Conservation (phyloP, 2,329 filamentous ascomycete species). For the Aspergillus brunneoviolaceus region DNA sequence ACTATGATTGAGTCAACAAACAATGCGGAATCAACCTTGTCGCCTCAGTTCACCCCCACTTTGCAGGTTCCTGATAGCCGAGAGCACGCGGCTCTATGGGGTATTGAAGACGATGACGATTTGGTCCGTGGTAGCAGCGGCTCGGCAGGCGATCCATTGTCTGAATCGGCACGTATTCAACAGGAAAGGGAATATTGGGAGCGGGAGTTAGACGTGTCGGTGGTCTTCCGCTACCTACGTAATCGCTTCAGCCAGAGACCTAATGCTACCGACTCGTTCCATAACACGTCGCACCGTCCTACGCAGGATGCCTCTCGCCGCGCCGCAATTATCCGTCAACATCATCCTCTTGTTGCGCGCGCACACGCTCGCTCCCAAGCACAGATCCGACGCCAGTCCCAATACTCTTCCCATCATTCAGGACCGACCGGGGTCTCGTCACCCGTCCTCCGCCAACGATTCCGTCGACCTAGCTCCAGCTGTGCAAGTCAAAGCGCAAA, state of each 20-base stretch:
- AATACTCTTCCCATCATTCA: constrained; percentile 32
- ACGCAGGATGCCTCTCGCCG: constrained; percentile 69
- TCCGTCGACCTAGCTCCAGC: constrained; percentile 58
- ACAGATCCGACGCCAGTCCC: constrained; percentile 54
- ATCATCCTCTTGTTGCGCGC: constrained; percentile 79
- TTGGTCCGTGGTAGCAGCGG: constrained; percentile 11
- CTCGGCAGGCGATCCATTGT: constrained; percentile 25
- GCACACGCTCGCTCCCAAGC: constrained; percentile 46
- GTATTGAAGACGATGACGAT: constrained; percentile 61
- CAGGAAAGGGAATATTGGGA: constrained; percentile 81
- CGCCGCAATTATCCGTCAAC: constrained; percentile 79
- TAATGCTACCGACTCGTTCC: constrained; percentile 35
- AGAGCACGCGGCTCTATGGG: constrained; percentile 62
- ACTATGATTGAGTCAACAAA: constrained; percentile 21
- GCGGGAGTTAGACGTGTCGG: constrained; percentile 81
- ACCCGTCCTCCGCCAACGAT: constrained; percentile 45
- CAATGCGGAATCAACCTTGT: constrained; percentile 30
- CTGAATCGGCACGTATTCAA: constrained; percentile 47
- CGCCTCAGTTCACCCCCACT: constrained; percentile 53
- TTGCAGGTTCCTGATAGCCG: constrained; percentile 38
- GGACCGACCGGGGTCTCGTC: constrained; percentile 30
- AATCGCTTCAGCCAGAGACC: constrained; percentile 65
- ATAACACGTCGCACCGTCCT: constrained; percentile 38
- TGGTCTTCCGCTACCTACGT: constrained; percentile 85
- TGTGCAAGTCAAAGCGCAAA: constrained; percentile 87